A percentile compares a stretch with the other conserved stretches of the same genome.
phyloP scores from a whole-genome alignment of 2,329 filamentous ascomycete species.

The Coniochaeta pulveracea region DNA sequence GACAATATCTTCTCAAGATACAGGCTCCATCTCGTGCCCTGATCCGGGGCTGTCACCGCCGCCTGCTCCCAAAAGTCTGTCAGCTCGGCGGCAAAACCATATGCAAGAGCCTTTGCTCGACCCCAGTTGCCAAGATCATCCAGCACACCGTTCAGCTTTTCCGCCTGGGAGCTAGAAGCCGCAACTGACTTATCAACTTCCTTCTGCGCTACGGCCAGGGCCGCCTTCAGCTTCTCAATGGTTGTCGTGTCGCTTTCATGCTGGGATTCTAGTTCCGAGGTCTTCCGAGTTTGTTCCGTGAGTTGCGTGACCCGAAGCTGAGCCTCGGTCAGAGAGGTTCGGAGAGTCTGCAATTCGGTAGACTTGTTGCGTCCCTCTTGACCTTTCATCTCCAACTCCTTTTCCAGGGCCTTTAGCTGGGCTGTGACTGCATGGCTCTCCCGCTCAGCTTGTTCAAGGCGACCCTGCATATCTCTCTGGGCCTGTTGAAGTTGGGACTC shows the following conservation, averaged over 20 bases:
- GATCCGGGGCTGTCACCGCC: no score
- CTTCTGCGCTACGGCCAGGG: no score
- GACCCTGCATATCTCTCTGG: constrained; percentile 14
- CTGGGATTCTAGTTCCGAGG: neutral
- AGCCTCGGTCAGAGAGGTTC: neutral
- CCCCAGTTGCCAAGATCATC: neutral
- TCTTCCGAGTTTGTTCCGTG: neutral
- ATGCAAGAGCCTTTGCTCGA: no score
- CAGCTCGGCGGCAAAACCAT: no score
- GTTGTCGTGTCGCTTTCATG: neutral
- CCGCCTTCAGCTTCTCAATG: no score
- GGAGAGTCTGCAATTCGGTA: constrained; percentile 7
- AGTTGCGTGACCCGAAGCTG: neutral
- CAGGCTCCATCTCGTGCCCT: no score
- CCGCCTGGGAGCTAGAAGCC: no score
- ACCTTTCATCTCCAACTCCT: constrained; percentile 10
- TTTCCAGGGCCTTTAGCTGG: constrained; percentile 16
- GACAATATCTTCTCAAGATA: no score
- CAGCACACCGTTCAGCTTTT: neutral
- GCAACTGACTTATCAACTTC: no score
- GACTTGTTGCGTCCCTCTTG: constrained; percentile 4
- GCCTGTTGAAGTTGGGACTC: constrained; percentile 15
- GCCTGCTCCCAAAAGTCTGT: no score
- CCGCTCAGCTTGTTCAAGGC: constrained; percentile 12
- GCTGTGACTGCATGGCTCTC: constrained; percentile 13